Conservation (phyloP, 345 rosid species). For the Murraya koenigii region DNA sequence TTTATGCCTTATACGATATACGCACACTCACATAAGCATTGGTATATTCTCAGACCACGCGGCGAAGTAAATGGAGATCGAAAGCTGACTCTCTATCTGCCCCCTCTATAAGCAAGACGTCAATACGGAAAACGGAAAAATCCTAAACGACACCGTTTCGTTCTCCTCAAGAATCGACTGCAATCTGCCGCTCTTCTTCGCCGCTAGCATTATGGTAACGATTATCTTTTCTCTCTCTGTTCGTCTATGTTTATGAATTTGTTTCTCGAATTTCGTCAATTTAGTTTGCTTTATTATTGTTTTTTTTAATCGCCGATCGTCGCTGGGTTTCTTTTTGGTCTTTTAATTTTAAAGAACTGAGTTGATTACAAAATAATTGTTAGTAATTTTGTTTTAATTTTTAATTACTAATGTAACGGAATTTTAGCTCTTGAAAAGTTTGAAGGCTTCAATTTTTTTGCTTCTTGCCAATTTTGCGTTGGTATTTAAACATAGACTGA, state of each 20-base stretch:
- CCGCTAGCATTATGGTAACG: background rate
- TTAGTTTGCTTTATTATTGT: background rate
- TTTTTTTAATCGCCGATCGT: background rate
- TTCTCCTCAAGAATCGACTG: background rate
- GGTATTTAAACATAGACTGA: background rate
- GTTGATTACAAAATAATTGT: background rate
- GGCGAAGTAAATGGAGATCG: background rate
- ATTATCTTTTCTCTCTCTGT: background rate
- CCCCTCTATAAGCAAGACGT: background rate
- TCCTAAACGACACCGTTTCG: slow-evolving; percentile 8
- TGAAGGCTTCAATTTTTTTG: background rate
- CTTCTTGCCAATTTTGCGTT: background rate
- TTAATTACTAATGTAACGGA: background rate
- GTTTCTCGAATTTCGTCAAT: background rate
- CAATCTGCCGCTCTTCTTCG: background rate
- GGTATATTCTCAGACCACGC: background rate
- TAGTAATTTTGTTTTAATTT: background rate
- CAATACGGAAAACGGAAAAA: background rate
- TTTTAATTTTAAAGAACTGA: background rate
- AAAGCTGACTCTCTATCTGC: slow-evolving; percentile 8
- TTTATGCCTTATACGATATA: too few relatives aligned
- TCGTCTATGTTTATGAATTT: background rate
- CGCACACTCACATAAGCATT: background rate
- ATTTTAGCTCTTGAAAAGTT: background rate
- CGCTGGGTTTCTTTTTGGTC: slow-evolving; percentile 15